phyloP scores from a whole-genome alignment of 2,329 filamentous ascomycete species.

The Arthrobotrys sinensis region DNA sequence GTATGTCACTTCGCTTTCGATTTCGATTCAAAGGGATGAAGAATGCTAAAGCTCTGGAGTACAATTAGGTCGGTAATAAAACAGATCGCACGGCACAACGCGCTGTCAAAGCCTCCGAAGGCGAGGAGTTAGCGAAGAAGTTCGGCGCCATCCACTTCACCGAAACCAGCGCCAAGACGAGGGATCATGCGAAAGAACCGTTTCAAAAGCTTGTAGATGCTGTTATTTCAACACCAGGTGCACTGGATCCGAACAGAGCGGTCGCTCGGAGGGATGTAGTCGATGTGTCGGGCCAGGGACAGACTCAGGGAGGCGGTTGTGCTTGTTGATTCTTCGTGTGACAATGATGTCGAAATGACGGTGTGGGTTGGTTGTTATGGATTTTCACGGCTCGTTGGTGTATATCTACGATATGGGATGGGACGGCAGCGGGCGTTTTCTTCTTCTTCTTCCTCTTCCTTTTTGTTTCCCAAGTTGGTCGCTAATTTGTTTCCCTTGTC shows the following conservation, averaged over 20 bases:
- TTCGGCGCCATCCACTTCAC: constrained; percentile 71
- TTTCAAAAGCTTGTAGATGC: constrained; percentile 72
- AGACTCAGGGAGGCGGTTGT: constrained; percentile 61
- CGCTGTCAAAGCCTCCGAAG: constrained; percentile 71
- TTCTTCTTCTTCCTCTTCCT: constrained; percentile 30
- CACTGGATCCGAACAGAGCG: constrained; percentile 67
- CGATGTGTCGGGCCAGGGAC: constrained; percentile 62
- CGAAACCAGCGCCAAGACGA: constrained; percentile 73
- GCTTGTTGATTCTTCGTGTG: constrained; percentile 60
- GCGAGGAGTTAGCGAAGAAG: constrained; percentile 69
- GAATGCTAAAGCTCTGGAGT: too few species aligned
- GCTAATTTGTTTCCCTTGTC: constrained; percentile 8
- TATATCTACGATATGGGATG: constrained; percentile 48
- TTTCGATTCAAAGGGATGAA: neutral
- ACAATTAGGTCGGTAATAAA: constrained; percentile 71
- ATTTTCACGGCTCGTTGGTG: constrained; percentile 32
- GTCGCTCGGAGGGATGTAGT: constrained; percentile 56
- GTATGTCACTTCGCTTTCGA: constrained; percentile 64
- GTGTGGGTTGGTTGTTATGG: constrained; percentile 16
- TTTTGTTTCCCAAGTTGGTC: constrained; percentile 16
- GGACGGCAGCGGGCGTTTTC: constrained; percentile 53
- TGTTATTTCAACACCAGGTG: constrained; percentile 70
- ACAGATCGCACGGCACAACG: constrained; percentile 70
- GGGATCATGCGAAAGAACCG: constrained; percentile 71
- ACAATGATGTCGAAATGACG: neutral